Evolutionary conservation across 2,329 filamentous ascomycete genomes (phyloP), one percentile per base, ranked within the genome.

Genomic region (Podosphaera aphanis): DNA sequence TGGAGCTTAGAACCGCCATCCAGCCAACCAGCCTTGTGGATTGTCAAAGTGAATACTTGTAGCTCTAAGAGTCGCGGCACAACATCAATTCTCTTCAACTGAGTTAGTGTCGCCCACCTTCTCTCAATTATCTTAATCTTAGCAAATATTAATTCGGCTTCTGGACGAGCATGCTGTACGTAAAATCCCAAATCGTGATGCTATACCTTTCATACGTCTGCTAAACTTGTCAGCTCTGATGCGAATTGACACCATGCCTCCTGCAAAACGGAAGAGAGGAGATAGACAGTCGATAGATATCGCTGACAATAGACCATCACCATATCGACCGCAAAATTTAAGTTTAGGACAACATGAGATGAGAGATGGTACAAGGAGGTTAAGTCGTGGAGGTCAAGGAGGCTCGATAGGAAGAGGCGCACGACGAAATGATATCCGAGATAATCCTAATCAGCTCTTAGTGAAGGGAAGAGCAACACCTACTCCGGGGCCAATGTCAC

Each of bases 321-420:
- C 76, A 44, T 73, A 79, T 60, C 71, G 73, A 29, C 74, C 75
- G 41, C 67, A 64, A 45, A 70, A 77, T 53, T 68, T 68, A 5
- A 56, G 61, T 35, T 56, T 75, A 46, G 71, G 63, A 38, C 72
- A 75, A 50, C 71, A 76, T 58, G 74, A 78, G 46, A 60, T 62
- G 52, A 64, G 64, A 49, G 62, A 66, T 44, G 65, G 69, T 46
- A 63, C 64, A 43, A 60, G 67, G 47, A 56, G 68, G 50, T 62
- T 63, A 47, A 63, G 63, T 40, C 65, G 53, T 60, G 67, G 53
- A 61, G 70, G 71, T 2, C 56, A 57, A 51, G 55, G 54, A 48
- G 54, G 54, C 33, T 43, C 41, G 11, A 51, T 53, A 42, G 51
- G 51, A 43, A 49, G 56, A 45, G 49, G 56, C 49, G 53, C 54